A percentile compares a stretch with the other conserved stretches of the same genome.
These are phyloP conservation scores for Cladobotryum protrusum DNA, from an alignment of 2,329 filamentous ascomycete genomes.

Conservation along the genomic window DNA sequence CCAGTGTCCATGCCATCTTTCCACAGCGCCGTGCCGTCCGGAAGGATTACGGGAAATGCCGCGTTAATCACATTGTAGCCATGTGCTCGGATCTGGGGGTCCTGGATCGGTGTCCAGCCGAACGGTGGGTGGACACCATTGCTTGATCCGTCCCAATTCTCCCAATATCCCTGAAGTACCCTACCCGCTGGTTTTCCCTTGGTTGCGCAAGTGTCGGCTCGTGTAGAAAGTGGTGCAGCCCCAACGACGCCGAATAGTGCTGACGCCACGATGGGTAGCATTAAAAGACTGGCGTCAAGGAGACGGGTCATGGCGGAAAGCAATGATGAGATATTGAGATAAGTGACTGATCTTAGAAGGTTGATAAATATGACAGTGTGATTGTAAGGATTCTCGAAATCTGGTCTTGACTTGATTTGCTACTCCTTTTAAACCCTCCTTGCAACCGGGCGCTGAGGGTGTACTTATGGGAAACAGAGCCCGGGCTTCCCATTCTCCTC, in stretches of 20 bases:
- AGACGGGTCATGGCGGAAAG: constrained; percentile 12
- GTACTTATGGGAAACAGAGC: not conserved
- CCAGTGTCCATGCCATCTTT: constrained; percentile 27
- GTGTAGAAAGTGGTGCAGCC: constrained; percentile 10
- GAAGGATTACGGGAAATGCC: constrained; percentile 29
- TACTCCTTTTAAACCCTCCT: too few relatives aligned
- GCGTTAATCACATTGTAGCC: constrained; percentile 31
- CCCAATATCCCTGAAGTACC: constrained; percentile 31
- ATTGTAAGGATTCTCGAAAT: not conserved
- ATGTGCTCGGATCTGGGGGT: constrained; percentile 22
- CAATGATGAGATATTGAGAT: not conserved
- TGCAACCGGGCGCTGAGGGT: not conserved
- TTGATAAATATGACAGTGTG: not conserved
- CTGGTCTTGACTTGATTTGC: not conserved
- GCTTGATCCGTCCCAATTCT: constrained; percentile 30
- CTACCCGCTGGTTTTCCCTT: constrained; percentile 28
- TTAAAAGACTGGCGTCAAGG: constrained; percentile 13
- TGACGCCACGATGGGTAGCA: constrained; percentile 13
- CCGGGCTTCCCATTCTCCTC: not conserved
- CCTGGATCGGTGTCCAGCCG: constrained; percentile 28
- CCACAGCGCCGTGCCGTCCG: constrained; percentile 29
- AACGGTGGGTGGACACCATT: constrained; percentile 28
- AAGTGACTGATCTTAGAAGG: not conserved
- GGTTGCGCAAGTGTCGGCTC: constrained; percentile 22
- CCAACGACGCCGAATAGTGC: constrained; percentile 7